phyloP scores from a whole-genome alignment of 768 basidiomycete species.

The Leccinum broughii region DNA sequence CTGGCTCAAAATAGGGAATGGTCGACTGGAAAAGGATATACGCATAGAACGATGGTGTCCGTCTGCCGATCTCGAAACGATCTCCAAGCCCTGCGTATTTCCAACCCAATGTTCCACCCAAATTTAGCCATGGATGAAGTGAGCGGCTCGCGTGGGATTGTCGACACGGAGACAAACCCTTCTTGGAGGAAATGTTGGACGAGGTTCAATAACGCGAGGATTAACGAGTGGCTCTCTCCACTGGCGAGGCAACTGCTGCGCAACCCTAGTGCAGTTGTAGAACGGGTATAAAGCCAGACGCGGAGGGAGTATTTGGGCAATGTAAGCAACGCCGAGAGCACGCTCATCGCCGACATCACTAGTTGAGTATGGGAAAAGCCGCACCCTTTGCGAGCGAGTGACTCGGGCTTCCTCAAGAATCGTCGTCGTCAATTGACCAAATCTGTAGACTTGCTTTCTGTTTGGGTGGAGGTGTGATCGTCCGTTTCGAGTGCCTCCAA shows the following conservation, averaged over 20 bases:
- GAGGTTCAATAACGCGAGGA: constrained; percentile 75
- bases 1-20: constrained; percentile 61
- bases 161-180: constrained; percentile 54
- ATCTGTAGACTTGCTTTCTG: constrained; percentile 60
- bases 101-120: constrained; percentile 90
- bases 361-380: constrained; percentile 54
- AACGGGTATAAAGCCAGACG: constrained; percentile 87
- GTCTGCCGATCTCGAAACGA: constrained; percentile 77
- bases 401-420: constrained; percentile 74
- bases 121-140: constrained; percentile 81
- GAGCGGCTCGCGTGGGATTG: constrained; percentile 63
- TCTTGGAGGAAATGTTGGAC: constrained; percentile 76
- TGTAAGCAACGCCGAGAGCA: constrained; percentile 74
- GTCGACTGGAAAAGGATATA: constrained; percentile 60
- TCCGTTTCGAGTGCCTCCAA: constrained; percentile 60
- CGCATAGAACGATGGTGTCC: constrained; percentile 65
- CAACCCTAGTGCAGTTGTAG: constrained; percentile 63
- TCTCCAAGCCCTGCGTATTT: constrained; percentile 80
- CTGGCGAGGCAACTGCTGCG: constrained; percentile 63
- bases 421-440: constrained; percentile 79
- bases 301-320: constrained; percentile 75
- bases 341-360: constrained; percentile 79
- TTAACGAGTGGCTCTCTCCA: constrained; percentile 68
- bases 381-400: constrained; percentile 46
- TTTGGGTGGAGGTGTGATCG: constrained; percentile 36